Conservation (phyloP, 2,329 filamentous ascomycete species). For the Myriosclerotinia scirpicola region DNA sequence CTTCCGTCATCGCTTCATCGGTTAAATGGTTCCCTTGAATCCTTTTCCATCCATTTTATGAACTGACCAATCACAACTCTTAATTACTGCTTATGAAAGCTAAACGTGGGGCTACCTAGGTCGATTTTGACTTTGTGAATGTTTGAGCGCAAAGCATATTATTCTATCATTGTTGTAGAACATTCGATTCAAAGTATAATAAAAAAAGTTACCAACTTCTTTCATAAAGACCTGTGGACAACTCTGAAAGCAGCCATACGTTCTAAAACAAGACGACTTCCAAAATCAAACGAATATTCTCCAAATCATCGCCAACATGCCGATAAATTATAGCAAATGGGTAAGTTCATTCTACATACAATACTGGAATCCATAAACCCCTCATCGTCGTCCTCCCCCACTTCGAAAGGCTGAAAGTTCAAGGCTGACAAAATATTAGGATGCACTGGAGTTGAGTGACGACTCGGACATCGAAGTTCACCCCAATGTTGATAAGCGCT, state of each 20-base stretch:
- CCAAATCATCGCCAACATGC: slow-evolving; percentile 43
- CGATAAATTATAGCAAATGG: slow-evolving; percentile 65
- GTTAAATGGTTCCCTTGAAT: too few species aligned
- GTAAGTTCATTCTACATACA: slow-evolving; percentile 36
- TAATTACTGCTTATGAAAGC: not conserved
- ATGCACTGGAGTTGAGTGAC: slow-evolving; percentile 93
- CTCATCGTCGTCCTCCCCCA: slow-evolving; percentile 17
- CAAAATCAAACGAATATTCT: not conserved
- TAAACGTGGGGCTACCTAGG: slow-evolving; percentile 4
- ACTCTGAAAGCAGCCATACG: slow-evolving; percentile 1
- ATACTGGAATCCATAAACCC: not conserved
- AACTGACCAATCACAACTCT: not conserved
- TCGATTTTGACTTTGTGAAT: not conserved
- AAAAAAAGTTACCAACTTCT: slow-evolving; percentile 6
- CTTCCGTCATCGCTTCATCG: slow-evolving; percentile 22
- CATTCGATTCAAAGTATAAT: slow-evolving; percentile 33
- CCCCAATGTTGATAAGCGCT: slow-evolving; percentile 97
- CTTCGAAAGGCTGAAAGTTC: slow-evolving; percentile 37
- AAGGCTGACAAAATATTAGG: slow-evolving; percentile 49
- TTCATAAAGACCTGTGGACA: not conserved
- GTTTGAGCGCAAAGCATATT: slow-evolving; percentile 9
- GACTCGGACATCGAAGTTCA: slow-evolving; percentile 98
- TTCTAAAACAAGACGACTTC: slow-evolving; percentile 1
- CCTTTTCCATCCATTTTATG: not conserved
- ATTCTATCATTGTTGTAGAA: slow-evolving; percentile 28